Evolutionary conservation across 2,329 filamentous ascomycete genomes (phyloP).

Genomic region (Nigrospora oryzae): DNA sequence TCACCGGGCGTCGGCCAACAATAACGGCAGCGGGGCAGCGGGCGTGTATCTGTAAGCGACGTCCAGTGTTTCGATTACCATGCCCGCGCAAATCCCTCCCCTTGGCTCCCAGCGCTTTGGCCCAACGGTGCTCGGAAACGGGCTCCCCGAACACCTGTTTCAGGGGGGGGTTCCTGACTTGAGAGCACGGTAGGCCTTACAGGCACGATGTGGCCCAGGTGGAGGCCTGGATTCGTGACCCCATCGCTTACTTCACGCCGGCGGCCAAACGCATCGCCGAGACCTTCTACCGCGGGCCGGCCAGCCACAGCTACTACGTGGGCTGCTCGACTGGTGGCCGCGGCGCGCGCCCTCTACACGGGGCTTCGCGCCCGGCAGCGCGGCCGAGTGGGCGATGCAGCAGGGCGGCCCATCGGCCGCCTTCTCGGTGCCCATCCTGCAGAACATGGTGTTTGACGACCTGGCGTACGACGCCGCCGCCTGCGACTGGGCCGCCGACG

Average conservation of each 20-base stretch:
- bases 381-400: conserved; percentile 25
- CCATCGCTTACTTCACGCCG: conserved; percentile 22
- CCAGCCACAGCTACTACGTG: conserved; percentile 26
- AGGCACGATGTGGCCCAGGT: conserved; percentile 10
- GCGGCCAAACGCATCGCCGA: conserved; percentile 17
- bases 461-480: conserved; percentile 20
- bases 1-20: conserved; percentile 9
- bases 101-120: too few relatives aligned
- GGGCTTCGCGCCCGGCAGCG: conserved; percentile 26
- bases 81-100: too few relatives aligned
- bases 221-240: conserved; percentile 26
- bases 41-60: conserved; percentile 5
- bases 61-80: too few relatives aligned
- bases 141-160: too few relatives aligned
- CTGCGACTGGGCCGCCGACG: conserved; percentile 28
- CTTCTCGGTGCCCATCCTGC: conserved; percentile 28
- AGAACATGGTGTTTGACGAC: conserved; percentile 30
- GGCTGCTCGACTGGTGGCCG: conserved; percentile 26
- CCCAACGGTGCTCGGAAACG: too few relatives aligned
- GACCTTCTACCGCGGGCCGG: conserved; percentile 20
- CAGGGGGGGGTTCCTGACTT: too few relatives aligned
- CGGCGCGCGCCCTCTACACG: conserved; percentile 20
- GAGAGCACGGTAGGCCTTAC: conserved; percentile 3
- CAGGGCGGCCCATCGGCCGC: conserved; percentile 21
- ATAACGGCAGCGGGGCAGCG: conserved; percentile 7